phyloP scores from a whole-genome alignment of 2,329 filamentous ascomycete genomes.

The Stachybotrys chlorohalonatus region DNA sequence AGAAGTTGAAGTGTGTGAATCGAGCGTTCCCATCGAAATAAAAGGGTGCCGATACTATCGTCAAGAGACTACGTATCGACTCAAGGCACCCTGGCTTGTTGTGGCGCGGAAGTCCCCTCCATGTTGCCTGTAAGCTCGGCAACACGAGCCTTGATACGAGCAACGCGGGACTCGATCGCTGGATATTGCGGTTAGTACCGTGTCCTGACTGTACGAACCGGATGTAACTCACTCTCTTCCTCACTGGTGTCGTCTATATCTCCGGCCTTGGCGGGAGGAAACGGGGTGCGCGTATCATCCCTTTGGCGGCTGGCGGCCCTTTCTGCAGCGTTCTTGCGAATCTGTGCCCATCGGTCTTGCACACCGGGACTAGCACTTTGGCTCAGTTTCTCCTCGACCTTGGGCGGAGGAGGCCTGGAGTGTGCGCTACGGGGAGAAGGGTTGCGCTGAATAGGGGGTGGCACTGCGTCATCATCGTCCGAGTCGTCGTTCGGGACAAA shows the following conservation, averaged over 20 bases:
- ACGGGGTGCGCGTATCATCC: slow-evolving; percentile 54
- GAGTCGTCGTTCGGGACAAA: slow-evolving; percentile 58
- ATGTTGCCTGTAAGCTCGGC: slow-evolving; percentile 86
- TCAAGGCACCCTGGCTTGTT: slow-evolving; percentile 5
- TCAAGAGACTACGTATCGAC: neutral
- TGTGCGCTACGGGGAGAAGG: slow-evolving; percentile 8
- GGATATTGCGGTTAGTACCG: slow-evolving; percentile 13
- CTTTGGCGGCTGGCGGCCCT: slow-evolving; percentile 57
- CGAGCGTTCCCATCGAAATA: neutral
- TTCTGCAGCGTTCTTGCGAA: slow-evolving; percentile 87
- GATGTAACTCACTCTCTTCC: slow-evolving; percentile 72
- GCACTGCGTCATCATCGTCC: slow-evolving; percentile 37
- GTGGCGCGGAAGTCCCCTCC: slow-evolving; percentile 43
- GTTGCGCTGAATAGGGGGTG: slow-evolving; percentile 42
- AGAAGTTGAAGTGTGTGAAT: neutral
- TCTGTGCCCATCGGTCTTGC: slow-evolving; percentile 88
- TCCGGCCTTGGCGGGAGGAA: slow-evolving; percentile 47
- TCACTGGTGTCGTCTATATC: slow-evolving; percentile 85
- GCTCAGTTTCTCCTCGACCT: slow-evolving; percentile 22
- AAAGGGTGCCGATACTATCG: neutral
- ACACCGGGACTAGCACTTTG: slow-evolving; percentile 24
- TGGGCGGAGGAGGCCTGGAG: slow-evolving; percentile 14
- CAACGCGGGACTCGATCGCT: slow-evolving; percentile 95
- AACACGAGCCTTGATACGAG: slow-evolving; percentile 94
- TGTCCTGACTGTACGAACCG: neutral